Evolutionary conservation across 2,329 filamentous ascomycete species (phyloP).

Genomic region (Sporothrix brasiliensis): DNA sequence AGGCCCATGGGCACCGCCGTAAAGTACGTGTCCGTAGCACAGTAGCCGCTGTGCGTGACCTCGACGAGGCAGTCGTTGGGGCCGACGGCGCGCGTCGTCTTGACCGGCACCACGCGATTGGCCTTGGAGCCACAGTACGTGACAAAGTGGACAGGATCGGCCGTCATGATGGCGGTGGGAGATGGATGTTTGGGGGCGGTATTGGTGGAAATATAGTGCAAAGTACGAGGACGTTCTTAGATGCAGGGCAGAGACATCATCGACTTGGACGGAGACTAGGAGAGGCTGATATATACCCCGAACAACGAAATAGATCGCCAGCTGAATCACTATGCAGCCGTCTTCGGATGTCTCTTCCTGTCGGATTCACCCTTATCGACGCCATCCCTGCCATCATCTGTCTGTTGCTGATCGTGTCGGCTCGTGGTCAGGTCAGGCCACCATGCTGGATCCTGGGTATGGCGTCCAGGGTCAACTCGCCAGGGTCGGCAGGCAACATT

Average conservation of each 20-base stretch:
- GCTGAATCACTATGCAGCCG: background rate
- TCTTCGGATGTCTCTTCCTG: background rate
- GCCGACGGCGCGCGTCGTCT: conserved; percentile 21
- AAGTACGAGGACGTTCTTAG: background rate
- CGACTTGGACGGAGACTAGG: background rate
- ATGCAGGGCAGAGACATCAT: background rate
- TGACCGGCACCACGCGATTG: conserved; percentile 21
- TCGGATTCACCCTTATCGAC: background rate
- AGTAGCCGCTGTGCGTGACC: conserved; percentile 68
- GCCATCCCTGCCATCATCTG: background rate
- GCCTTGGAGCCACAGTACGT: conserved; percentile 29
- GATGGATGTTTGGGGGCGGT: background rate
- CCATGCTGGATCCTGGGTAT: no score
- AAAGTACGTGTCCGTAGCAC: conserved; percentile 57
- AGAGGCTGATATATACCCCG: conserved; percentile 4
- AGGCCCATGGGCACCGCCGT: conserved; percentile 46
- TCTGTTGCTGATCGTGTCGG: background rate
- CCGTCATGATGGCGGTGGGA: background rate
- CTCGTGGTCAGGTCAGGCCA: background rate
- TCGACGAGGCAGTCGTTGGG: conserved; percentile 62
- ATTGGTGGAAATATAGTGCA: background rate
- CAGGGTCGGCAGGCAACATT: conserved; percentile 7
- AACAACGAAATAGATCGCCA: background rate
- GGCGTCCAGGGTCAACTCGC: background rate
- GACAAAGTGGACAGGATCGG: conserved; percentile 14